Evolutionary conservation across 2,329 filamentous ascomycete species (phyloP).

Genomic region (Aspergillus quadrilineatus): DNA sequence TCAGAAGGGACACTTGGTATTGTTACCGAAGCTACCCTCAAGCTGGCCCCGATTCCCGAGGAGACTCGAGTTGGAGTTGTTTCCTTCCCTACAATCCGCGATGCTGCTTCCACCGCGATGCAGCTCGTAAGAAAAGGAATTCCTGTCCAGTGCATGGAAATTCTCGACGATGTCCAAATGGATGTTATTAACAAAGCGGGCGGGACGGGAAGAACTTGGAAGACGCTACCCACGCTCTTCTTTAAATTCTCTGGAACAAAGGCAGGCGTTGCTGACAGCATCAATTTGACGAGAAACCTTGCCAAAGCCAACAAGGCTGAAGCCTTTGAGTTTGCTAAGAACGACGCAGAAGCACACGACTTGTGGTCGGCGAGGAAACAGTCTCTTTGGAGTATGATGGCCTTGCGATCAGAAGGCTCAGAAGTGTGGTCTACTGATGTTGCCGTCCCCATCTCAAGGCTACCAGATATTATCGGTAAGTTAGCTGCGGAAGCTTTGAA

Average conservation of each 20-base stretch:
- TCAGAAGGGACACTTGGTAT: slow-evolving; percentile 71
- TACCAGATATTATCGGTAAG: slow-evolving; percentile 62
- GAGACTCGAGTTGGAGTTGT: slow-evolving; percentile 66
- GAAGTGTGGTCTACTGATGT: slow-evolving; percentile 64
- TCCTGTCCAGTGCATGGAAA: slow-evolving; percentile 65
- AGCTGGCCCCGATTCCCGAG: slow-evolving; percentile 63
- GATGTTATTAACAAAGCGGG: slow-evolving; percentile 66
- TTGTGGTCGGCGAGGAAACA: slow-evolving; percentile 63
- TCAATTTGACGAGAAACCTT: slow-evolving; percentile 66
- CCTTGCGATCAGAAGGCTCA: slow-evolving; percentile 54
- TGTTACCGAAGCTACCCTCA: slow-evolving; percentile 69
- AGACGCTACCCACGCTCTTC: slow-evolving; percentile 43
- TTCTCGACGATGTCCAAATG: slow-evolving; percentile 64
- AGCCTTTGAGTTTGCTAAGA: slow-evolving; percentile 57
- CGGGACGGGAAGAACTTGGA: slow-evolving; percentile 52
- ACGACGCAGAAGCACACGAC: slow-evolving; percentile 54
- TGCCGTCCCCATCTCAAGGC: slow-evolving; percentile 59
- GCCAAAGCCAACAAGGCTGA: slow-evolving; percentile 60
- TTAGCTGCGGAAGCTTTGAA: neutral
- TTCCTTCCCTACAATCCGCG: slow-evolving; percentile 58
- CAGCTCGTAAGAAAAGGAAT: slow-evolving; percentile 64
- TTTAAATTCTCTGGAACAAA: slow-evolving; percentile 71
- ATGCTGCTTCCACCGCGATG: slow-evolving; percentile 64
- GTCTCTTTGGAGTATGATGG: slow-evolving; percentile 61
- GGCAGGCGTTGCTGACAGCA: slow-evolving; percentile 74